These are phyloP conservation scores for Candida verbasci DNA, from an alignment of 805 yeast species.

Conservation along the genomic window DNA sequence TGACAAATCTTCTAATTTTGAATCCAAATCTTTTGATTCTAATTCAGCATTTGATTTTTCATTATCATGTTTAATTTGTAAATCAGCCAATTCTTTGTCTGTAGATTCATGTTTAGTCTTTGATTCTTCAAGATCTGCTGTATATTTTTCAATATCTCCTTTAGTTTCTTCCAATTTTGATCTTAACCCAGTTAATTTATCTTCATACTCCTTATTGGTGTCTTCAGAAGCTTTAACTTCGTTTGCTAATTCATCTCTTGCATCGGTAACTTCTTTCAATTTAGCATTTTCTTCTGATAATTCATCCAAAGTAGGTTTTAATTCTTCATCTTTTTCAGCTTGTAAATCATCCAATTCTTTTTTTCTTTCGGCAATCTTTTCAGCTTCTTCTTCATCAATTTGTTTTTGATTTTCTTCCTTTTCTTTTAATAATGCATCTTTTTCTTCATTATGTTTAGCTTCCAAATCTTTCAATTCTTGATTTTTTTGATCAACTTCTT, in stretches of 20 bases:
- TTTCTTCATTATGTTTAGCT: conserved; percentile 34
- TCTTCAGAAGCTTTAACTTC: conserved; percentile 42
- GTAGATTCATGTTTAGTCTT: conserved; percentile 36
- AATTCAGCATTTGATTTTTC: conserved; percentile 24
- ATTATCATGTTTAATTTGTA: conserved; percentile 20
- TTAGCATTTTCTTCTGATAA: conserved; percentile 46
- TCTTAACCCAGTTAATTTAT: conserved; percentile 40
- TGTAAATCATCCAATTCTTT: conserved; percentile 46
- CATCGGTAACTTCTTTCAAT: conserved; percentile 46
- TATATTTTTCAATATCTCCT: conserved; percentile 28
- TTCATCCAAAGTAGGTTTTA: conserved; percentile 53
- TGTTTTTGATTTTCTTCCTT: conserved; percentile 44
- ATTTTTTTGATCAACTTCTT: conserved; percentile 24
- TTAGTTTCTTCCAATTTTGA: conserved; percentile 41
- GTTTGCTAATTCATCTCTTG: conserved; percentile 42
- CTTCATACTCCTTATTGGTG: conserved; percentile 41
- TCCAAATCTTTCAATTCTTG: conserved; percentile 32
- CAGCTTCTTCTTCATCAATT: conserved; percentile 41
- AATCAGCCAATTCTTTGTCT: conserved; percentile 34
- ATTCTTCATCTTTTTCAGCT: conserved; percentile 47
- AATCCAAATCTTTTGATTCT: conserved; percentile 33
- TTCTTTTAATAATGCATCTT: conserved; percentile 40
- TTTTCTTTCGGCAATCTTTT: conserved; percentile 41
- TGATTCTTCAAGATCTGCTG: conserved; percentile 27
- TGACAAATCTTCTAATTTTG: conserved; percentile 39